These are phyloP conservation scores for Leccinum truebloodii DNA, from an alignment of 768 basidiomycete genomes.

Conservation along the genomic window DNA sequence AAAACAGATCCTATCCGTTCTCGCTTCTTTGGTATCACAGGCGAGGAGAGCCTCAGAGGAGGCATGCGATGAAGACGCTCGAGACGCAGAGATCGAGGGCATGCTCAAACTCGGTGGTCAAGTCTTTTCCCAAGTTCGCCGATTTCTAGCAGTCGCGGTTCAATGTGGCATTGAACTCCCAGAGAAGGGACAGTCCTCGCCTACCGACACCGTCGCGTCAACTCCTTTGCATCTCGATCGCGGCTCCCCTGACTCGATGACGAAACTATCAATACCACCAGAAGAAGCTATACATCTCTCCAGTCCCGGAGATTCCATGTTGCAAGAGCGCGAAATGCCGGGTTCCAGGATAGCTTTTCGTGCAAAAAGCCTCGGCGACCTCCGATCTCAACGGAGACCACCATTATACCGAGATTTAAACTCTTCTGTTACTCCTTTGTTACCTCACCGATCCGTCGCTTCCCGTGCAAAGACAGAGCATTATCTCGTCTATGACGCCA, in stretches of 20 bases:
- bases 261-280: conserved; percentile 14
- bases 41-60: conserved; percentile 63
- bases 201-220: conserved; percentile 20
- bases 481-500: conserved; percentile 39
- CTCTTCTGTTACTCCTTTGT: conserved; percentile 35
- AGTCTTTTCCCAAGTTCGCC: conserved; percentile 77
- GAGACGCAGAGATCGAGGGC: conserved; percentile 58
- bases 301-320: conserved; percentile 36
- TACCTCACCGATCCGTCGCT: conserved; percentile 33
- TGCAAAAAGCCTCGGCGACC: conserved; percentile 55
- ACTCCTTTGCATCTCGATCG: conserved; percentile 18
- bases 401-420: conserved; percentile 40
- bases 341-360: conserved; percentile 37
- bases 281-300: conserved; percentile 8
- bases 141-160: conserved; percentile 74
- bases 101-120: conserved; percentile 84
- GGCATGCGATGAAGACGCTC: conserved; percentile 45
- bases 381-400: conserved; percentile 38
- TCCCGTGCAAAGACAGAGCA: conserved; percentile 40
- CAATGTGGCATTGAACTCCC: conserved; percentile 76
- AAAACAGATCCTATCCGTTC: conserved; percentile 75
- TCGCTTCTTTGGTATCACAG: conserved; percentile 82
- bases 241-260: conserved; percentile 16
- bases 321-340: conserved; percentile 23
- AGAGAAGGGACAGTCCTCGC: conserved; percentile 41